A percentile compares a stretch with the other conserved stretches of the same genome.
These are phyloP conservation scores for Ceratocystis cacaofunesta DNA, from an alignment of 2,329 filamentous ascomycete species.

Conservation along the genomic window DNA sequence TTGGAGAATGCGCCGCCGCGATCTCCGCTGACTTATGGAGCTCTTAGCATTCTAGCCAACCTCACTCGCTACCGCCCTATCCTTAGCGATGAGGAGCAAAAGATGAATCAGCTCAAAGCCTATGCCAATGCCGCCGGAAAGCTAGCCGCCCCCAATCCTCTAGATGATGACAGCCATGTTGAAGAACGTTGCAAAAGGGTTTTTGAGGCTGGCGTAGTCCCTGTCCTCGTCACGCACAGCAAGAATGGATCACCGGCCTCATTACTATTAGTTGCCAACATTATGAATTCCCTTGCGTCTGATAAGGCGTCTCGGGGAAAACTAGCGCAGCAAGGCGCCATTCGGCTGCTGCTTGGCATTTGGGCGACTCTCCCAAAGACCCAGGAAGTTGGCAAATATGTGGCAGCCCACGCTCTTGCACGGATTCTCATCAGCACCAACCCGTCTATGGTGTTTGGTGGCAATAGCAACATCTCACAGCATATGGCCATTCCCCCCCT, in stretches of 20 bases:
- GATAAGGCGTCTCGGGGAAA: slow-evolving; percentile 59
- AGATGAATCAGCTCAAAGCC: slow-evolving; percentile 79
- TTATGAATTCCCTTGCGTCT: slow-evolving; percentile 63
- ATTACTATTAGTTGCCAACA: slow-evolving; percentile 56
- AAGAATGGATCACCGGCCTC: slow-evolving; percentile 58
- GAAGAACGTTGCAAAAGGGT: slow-evolving; percentile 59
- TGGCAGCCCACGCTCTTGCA: slow-evolving; percentile 65
- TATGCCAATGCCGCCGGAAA: slow-evolving; percentile 77
- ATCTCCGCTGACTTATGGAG: slow-evolving; percentile 67
- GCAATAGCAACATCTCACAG: slow-evolving; percentile 56
- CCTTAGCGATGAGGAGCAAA: slow-evolving; percentile 79
- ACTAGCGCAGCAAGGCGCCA: slow-evolving; percentile 84
- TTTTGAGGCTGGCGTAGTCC: slow-evolving; percentile 63
- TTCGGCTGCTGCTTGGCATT: slow-evolving; percentile 65
- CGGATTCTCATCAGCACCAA: slow-evolving; percentile 79
- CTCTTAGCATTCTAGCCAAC: slow-evolving; percentile 72
- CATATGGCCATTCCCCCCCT: slow-evolving; percentile 74
- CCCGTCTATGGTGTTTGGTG: slow-evolving; percentile 68
- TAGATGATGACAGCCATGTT: slow-evolving; percentile 66
- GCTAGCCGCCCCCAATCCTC: slow-evolving; percentile 42
- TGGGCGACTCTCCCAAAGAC: slow-evolving; percentile 46
- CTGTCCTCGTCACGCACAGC: slow-evolving; percentile 60
- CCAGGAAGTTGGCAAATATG: slow-evolving; percentile 34
- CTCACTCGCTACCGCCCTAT: slow-evolving; percentile 65
- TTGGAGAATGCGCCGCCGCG: slow-evolving; percentile 44